Base-by-base conservation (phyloP, 2,329 filamentous ascomycete genomes). In the Aureobasidium mangrovei region DNA sequence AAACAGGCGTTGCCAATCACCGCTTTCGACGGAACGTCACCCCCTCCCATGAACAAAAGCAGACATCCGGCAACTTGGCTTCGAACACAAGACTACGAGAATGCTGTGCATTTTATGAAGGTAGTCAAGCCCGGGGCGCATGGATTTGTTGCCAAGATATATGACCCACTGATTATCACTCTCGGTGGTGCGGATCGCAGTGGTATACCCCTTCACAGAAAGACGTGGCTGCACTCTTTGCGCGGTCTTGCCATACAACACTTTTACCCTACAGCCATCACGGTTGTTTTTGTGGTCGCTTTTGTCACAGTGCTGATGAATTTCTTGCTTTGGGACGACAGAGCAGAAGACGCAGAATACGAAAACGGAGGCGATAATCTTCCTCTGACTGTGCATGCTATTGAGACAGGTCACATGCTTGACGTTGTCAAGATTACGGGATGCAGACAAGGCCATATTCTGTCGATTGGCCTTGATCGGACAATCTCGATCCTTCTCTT, bases 1-100 rank as follows among this genome's bases (percentile, higher is more conserved):
- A 57, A 57, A 26, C 56, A 59, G 38, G 52, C 51, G 1, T 33
- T 57, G 8, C 57, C 57, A 4, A 55, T 54, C 2, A 48, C 57
- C 9, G 53, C 57, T 9, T 53, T 54, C 28, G 48, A 52, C 10
- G 51, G 51, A 5, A 51, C 77, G 2, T 65, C 78, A 3, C 74
- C 82, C 2, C 74, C 82, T 8, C 77, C 79, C 26, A 78, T 90
- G 57, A 84, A 91, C 62, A 85, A 88, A 64, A 85, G 85, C 2
- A 77, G 86, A 57, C 86, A 83, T n/a, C 86, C 85, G 1, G 82
- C 78, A 3, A 85, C 86, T 12, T 91, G 87, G 87, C 74, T 91
- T 47, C 78, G 80, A 28, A 75, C 89, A 54, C 87, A 91, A 65
- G 86, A 91, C 61, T 85, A 89, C 61, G 84, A 88, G 63, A 89